These are phyloP conservation scores for Xylaria curta DNA, from an alignment of 495 filamentous ascomycete species.

Conservation along the genomic window DNA sequence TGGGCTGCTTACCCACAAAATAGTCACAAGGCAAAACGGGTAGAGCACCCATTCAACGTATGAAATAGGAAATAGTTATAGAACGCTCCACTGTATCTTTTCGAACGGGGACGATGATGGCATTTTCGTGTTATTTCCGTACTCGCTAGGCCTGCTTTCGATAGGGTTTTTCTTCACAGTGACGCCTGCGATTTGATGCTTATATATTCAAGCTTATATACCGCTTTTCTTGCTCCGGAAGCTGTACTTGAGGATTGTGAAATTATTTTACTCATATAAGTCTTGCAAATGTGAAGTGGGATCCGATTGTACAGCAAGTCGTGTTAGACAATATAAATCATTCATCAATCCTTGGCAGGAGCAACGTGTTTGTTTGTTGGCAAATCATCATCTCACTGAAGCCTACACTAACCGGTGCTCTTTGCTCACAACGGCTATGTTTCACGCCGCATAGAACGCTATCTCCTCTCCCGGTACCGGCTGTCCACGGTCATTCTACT, in stretches of 20 bases:
- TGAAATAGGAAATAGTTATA: background rate
- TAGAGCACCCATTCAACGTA: background rate
- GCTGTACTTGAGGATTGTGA: background rate
- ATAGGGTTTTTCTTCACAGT: background rate
- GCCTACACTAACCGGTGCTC: background rate
- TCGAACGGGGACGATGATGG: background rate
- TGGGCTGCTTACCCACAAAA: constrained; percentile 6
- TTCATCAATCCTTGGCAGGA: background rate
- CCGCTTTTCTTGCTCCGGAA: background rate
- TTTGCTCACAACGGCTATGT: background rate
- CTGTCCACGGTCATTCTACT: background rate
- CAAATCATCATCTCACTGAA: background rate
- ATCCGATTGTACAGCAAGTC: background rate
- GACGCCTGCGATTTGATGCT: background rate
- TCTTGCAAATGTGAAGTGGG: background rate
- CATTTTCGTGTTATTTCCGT: constrained; percentile 26
- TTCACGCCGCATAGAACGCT: background rate
- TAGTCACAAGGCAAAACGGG: constrained; percentile 3
- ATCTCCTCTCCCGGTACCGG: background rate
- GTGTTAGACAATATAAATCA: background rate
- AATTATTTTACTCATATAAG: background rate
- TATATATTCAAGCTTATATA: background rate
- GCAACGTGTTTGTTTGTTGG: background rate
- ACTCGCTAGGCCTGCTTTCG: background rate
- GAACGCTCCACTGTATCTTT: constrained; percentile 1